Percentiles rank a stretch among this genome's conserved stretches.
phyloP scores from a whole-genome alignment of 306 rosid species.

The Dalbergia cultrata region DNA sequence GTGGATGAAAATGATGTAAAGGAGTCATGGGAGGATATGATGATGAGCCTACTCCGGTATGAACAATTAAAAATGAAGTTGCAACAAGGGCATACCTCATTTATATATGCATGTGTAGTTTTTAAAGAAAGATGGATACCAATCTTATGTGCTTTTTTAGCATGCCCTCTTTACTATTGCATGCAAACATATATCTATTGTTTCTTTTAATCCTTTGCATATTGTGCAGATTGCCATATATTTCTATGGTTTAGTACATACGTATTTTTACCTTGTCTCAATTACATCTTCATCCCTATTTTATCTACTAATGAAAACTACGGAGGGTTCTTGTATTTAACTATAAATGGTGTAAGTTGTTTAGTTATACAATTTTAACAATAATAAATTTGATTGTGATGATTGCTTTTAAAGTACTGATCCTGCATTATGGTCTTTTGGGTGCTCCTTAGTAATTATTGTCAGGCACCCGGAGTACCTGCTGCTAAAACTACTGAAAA shows the following conservation, averaged over 20 bases:
- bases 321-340: background rate
- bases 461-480: constrained; percentile 77
- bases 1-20: constrained; percentile 84
- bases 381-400: background rate
- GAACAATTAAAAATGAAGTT: constrained; percentile 4
- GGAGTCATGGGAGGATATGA: constrained; percentile 95
- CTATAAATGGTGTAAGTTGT: background rate
- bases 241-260: background rate
- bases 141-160: too few species aligned
- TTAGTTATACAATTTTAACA: constrained; percentile 2
- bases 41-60: constrained; percentile 81
- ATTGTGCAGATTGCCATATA: too few species aligned
- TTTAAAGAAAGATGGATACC: too few species aligned
- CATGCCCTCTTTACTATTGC: too few species aligned
- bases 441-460: background rate
- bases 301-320: background rate
- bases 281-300: background rate
- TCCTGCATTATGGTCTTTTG: background rate
- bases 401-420: constrained; percentile 11
- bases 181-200: too few species aligned
- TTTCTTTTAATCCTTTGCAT: too few species aligned
- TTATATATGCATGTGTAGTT: too few species aligned
- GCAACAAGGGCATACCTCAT: too few species aligned
- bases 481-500: constrained; percentile 66
- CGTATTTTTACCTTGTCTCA: background rate